A percentile compares a stretch with the other conserved stretches of the same genome.
These are phyloP conservation scores for Aspergillus udagawae DNA, from an alignment of 2,329 filamentous ascomycete species.

Conservation along the genomic window DNA sequence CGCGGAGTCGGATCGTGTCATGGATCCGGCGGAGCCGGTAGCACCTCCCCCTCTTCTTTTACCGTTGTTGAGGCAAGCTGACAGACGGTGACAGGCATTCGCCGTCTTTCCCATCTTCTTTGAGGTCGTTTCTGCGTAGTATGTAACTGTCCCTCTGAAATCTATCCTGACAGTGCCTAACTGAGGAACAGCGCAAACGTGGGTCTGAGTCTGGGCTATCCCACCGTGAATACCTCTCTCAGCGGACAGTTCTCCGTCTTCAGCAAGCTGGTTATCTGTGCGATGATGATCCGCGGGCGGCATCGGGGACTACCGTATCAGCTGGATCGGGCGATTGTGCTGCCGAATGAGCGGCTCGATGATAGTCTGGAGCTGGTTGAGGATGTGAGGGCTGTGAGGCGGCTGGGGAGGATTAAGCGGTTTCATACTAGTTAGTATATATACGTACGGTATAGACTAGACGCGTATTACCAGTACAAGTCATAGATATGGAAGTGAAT, in stretches of 20 bases:
- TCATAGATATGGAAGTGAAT: background rate
- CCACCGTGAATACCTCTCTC: slow-evolving; percentile 19
- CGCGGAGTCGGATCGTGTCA: slow-evolving; percentile 46
- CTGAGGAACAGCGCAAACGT: slow-evolving; percentile 21
- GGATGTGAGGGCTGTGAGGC: background rate
- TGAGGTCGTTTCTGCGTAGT: slow-evolving; percentile 41
- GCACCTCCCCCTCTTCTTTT: background rate
- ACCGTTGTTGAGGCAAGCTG: background rate
- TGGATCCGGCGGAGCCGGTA: slow-evolving; percentile 23
- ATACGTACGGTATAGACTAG: background rate
- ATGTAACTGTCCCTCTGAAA: slow-evolving; percentile 6
- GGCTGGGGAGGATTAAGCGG: background rate
- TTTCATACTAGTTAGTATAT: background rate
- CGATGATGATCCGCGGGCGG: slow-evolving; percentile 52
- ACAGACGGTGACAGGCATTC: slow-evolving; percentile 28
- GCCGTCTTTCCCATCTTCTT: slow-evolving; percentile 54
- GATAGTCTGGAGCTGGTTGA: background rate
- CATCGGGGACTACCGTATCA: slow-evolving; percentile 53
- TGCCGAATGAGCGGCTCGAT: slow-evolving; percentile 16
- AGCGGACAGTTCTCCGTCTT: slow-evolving; percentile 43
- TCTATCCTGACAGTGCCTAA: background rate
- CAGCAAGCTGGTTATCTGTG: slow-evolving; percentile 52
- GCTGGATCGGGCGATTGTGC: slow-evolving; percentile 43
- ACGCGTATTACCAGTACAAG: background rate
- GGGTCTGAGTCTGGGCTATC: slow-evolving; percentile 26